Evolutionary conservation across 768 basidiomycete genomes (phyloP), one percentile per base, ranked within the genome.

Genomic region (Termitomyces sp.): DNA sequence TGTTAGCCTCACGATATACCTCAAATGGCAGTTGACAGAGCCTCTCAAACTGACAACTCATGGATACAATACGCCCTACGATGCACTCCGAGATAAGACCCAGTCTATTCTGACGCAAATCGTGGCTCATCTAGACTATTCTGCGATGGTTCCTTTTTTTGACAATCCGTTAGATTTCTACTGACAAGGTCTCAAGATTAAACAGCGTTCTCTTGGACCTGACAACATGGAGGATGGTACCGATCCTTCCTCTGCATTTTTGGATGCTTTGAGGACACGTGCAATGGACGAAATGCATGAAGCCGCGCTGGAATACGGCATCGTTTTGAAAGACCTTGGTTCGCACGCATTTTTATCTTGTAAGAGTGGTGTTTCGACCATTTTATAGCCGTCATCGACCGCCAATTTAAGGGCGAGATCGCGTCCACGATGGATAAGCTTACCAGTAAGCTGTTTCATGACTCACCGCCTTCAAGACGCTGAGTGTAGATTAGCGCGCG

Each of bases 351-450:
- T 36, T 26, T 30, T 48, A 16, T 12, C 32, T 6, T 14, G 6
- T 47, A 33, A 22, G 49, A 12, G n/a, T 35, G 30, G 30, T 53
- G 3, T 14, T 9, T 40, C 18, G 30, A 26, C 9, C 18, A 53
- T 46, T 1, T 24, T 33, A 35, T 57, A 86, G 91, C 90, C 55
- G 91, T 93, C 55, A 92, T 92, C 58, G 90, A 92, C 67, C 77
- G 91, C 32, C 87, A 92, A 64, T 93, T 93, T 77, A 92, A 93
- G 75, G 90, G 90, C 58, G 90, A 93, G 66, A 91, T 92, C 62
- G 91, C 89, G 1, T 74, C 80, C 28, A 90, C 89, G 1, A 92
- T 92, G 90, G 87, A 92, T 66, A 89, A 90, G 66, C 77, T 92
- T 54, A 92, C 89, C 4, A 75, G 71, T 74, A 55, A 62, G 68